These are phyloP conservation scores for Heteromeles arbutifolia DNA, from an alignment of 306 rosid genomes.

Conservation along the genomic window DNA sequence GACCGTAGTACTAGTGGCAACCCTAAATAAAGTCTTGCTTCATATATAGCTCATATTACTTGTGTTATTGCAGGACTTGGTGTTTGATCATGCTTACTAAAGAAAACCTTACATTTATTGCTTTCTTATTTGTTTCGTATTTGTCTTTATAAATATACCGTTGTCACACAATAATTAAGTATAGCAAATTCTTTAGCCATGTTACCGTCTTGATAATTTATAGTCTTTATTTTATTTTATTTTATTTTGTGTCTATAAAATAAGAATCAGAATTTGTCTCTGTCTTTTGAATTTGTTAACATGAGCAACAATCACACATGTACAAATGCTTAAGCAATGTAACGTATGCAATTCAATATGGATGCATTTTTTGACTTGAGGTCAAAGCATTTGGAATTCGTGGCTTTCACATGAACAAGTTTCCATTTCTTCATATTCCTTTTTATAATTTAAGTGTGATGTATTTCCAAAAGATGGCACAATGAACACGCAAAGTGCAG, in stretches of 20 bases:
- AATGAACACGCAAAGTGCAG: slow-evolving; percentile 24
- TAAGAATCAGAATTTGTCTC: too few species aligned
- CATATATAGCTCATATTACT: too few species aligned
- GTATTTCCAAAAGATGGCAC: slow-evolving; percentile 9
- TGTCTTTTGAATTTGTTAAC: neutral
- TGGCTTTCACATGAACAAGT: neutral
- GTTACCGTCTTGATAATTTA: neutral
- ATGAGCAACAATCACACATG: neutral
- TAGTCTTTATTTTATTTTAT: neutral
- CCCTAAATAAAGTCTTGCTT: too few species aligned
- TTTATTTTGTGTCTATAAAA: neutral
- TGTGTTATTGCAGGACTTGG: too few species aligned
- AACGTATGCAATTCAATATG: neutral
- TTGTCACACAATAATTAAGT: neutral
- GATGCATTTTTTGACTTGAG: neutral
- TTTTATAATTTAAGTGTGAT: neutral
- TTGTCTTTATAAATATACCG: neutral
- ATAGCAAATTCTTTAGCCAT: neutral
- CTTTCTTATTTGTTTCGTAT: too few species aligned
- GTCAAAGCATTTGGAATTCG: neutral
- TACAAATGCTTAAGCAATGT: neutral
- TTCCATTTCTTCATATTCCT: neutral
- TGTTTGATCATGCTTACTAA: too few species aligned
- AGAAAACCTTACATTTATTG: neutral
- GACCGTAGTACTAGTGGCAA: too few species aligned